Conservation (phyloP, 768 basidiomycete genomes). For the Galerina sulciceps region DNA sequence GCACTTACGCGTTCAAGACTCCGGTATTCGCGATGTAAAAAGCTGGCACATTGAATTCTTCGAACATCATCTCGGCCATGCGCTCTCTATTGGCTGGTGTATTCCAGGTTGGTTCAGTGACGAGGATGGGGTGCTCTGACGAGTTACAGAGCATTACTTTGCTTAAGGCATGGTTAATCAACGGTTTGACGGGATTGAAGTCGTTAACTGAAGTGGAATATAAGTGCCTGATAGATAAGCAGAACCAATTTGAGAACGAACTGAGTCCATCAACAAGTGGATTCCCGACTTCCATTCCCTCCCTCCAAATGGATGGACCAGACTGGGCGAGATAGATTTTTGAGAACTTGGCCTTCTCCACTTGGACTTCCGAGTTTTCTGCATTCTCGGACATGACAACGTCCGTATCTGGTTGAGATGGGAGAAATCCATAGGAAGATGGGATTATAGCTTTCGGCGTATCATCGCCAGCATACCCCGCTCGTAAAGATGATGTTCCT, state of each 20-base stretch:
- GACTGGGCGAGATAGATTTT: slow-evolving; percentile 85
- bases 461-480: slow-evolving; percentile 98
- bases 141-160: slow-evolving; percentile 80
- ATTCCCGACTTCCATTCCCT: slow-evolving; percentile 85
- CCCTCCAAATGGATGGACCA: slow-evolving; percentile 89
- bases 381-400: slow-evolving; percentile 53
- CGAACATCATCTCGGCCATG: slow-evolving; percentile 98
- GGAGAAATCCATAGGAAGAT: slow-evolving; percentile 82
- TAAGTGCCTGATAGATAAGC: background rate
- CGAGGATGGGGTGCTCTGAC: slow-evolving; percentile 87
- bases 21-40: slow-evolving; percentile 97
- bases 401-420: slow-evolving; percentile 48
- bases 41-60: slow-evolving; percentile 92
- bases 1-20: slow-evolving; percentile 86
- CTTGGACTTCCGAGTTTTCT: slow-evolving; percentile 38
- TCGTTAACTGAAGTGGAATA: slow-evolving; percentile 58
- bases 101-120: slow-evolving; percentile 98
- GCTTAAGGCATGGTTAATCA: slow-evolving; percentile 75
- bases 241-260: slow-evolving; percentile 40
- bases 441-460: slow-evolving; percentile 92
- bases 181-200: slow-evolving; percentile 71
- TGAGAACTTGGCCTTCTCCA: slow-evolving; percentile 43
- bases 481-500: slow-evolving; percentile 86
- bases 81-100: slow-evolving; percentile 89
- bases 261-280: slow-evolving; percentile 86